Evolutionary conservation across 176 grass and related monocot species (phyloP).

Genomic region (Cymbopogon citratus): DNA sequence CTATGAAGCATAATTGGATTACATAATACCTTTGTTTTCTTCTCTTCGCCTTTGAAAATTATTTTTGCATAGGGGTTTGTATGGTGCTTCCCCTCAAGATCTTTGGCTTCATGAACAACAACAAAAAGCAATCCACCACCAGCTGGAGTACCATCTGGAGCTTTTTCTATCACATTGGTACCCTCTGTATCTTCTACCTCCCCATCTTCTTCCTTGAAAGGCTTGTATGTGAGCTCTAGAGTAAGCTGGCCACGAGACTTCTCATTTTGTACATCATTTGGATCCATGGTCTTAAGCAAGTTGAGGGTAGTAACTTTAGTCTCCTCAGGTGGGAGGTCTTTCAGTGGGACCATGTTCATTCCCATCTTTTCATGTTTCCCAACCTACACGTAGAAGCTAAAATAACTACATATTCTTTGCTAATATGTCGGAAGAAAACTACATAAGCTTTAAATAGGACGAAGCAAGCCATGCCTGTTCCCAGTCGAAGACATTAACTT

Average conservation of each 20-base stretch:
- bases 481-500: conserved; percentile 84
- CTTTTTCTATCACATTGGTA: conserved; percentile 40
- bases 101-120: conserved; percentile 77
- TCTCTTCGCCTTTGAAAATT: conserved; percentile 78
- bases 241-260: conserved; percentile 70
- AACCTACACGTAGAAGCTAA: conserved; percentile 47
- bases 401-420: not conserved
- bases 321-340: conserved; percentile 61
- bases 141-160: conserved; percentile 60
- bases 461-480: conserved; percentile 57
- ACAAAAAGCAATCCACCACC: conserved; percentile 78
- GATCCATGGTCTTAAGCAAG: conserved; percentile 79
- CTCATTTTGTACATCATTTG: conserved; percentile 64
- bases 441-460: conserved; percentile 1
- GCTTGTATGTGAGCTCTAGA: conserved; percentile 65
- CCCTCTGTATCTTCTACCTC: conserved; percentile 35
- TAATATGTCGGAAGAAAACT: not conserved
- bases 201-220: conserved; percentile 81
- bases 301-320: conserved; percentile 55
- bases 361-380: conserved; percentile 87
- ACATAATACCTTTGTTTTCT: conserved; percentile 74
- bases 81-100: conserved; percentile 94
- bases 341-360: conserved; percentile 58
- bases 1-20: not conserved
- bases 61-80: conserved; percentile 81